phyloP scores from a whole-genome alignment of 768 basidiomycete species.

The Pleurotus cornucopiae region DNA sequence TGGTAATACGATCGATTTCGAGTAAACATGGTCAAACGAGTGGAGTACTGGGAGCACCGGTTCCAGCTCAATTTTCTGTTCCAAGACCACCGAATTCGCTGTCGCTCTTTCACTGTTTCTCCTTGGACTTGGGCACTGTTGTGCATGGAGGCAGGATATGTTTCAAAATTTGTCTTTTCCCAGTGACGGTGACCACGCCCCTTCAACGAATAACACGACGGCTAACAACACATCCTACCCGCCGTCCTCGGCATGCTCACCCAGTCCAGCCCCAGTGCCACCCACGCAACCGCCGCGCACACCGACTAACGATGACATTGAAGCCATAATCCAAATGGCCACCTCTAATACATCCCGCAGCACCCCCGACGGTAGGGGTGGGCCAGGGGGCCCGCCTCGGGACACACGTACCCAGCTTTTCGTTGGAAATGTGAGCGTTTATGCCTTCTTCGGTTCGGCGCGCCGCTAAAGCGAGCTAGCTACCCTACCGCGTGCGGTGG shows the following conservation, averaged over 20 bases:
- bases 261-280: background rate
- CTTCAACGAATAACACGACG: background rate
- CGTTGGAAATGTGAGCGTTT: slow-evolving; percentile 81
- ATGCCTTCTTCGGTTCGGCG: background rate
- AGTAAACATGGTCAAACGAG: slow-evolving; percentile 8
- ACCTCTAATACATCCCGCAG: slow-evolving; percentile 54
- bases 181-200: background rate
- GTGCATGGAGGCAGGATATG: background rate
- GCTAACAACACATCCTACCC: background rate
- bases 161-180: background rate
- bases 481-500: slow-evolving; percentile 97
- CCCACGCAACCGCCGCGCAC: background rate
- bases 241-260: background rate
- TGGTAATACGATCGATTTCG: background rate
- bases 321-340: slow-evolving; percentile 89
- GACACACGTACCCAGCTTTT: slow-evolving; percentile 96
- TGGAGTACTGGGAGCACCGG: background rate
- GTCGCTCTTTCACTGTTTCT: background rate
- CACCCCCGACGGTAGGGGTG: slow-evolving; percentile 39
- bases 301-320: slow-evolving; percentile 81
- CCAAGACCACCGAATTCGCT: background rate
- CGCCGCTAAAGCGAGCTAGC: slow-evolving; percentile 35
- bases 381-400: slow-evolving; percentile 34
- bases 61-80: background rate
- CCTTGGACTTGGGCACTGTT: background rate